These are phyloP conservation scores for Solanum medicagineum DNA, from an alignment of 257 asterid species.

Conservation along the genomic window DNA sequence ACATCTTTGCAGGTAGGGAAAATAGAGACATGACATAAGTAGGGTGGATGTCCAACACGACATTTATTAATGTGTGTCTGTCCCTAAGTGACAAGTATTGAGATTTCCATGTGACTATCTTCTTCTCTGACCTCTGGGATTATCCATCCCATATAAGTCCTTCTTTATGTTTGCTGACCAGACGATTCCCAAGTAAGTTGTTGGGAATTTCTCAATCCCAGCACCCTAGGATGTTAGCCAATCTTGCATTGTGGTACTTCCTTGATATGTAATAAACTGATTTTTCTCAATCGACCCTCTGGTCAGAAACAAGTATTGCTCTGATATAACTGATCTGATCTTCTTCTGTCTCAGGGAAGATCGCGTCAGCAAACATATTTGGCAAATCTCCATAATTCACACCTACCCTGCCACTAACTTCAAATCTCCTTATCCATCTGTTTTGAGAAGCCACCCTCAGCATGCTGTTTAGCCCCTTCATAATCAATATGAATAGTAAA, in stretches of 20 bases:
- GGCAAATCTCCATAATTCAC: background rate
- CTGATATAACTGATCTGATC: background rate
- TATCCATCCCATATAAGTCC: background rate
- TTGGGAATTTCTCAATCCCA: background rate
- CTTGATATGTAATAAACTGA: background rate
- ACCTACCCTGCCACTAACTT: too few species aligned
- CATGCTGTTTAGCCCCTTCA: too few species aligned
- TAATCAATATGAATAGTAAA: too few species aligned
- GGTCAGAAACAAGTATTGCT: background rate
- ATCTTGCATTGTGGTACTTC: background rate
- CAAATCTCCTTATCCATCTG: too few species aligned
- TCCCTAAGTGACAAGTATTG: background rate
- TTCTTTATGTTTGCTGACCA: background rate
- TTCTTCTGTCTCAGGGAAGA: background rate
- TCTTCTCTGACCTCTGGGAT: background rate
- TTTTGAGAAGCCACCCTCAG: too few species aligned
- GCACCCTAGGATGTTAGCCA: background rate
- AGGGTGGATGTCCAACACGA: background rate
- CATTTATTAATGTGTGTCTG: background rate
- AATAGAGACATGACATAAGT: background rate
- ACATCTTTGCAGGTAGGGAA: background rate
- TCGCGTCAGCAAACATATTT: background rate
- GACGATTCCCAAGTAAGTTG: background rate
- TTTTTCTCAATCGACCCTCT: background rate
- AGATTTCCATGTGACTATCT: background rate